phyloP scores from a whole-genome alignment of 2,329 filamentous ascomycete species.

The Alternaria infectoria region DNA sequence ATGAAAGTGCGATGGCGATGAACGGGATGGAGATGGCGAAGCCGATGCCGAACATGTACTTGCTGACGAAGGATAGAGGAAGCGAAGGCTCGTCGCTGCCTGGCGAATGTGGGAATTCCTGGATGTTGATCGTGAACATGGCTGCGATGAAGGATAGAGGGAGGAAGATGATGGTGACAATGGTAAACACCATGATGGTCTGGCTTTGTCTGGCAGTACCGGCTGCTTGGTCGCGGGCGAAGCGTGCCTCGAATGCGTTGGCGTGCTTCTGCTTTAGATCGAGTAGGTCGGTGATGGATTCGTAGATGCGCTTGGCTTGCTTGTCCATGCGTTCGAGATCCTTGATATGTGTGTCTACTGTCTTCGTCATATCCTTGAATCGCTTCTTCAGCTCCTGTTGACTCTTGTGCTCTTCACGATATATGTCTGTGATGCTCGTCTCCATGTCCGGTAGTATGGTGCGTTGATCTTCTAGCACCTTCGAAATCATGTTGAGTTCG shows the following conservation, averaged over 20 bases:
- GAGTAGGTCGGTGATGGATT: constrained; percentile 66
- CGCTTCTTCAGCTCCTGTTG: constrained; percentile 60
- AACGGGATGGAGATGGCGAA: constrained; percentile 61
- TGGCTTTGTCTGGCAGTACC: constrained; percentile 64
- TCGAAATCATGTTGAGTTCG: constrained; percentile 68
- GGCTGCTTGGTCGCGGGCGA: constrained; percentile 65
- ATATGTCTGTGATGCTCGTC: constrained; percentile 49
- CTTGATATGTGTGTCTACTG: constrained; percentile 63
- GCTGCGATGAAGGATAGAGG: constrained; percentile 63
- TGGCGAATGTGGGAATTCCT: constrained; percentile 52
- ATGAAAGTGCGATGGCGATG: constrained; percentile 54
- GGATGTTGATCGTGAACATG: constrained; percentile 62
- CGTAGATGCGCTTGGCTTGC: constrained; percentile 66
- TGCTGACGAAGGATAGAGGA: constrained; percentile 58
- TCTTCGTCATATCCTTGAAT: constrained; percentile 63
- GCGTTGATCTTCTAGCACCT: constrained; percentile 59
- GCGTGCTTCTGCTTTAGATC: constrained; percentile 74
- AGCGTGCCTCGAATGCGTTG: constrained; percentile 70
- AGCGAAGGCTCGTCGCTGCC: constrained; percentile 45
- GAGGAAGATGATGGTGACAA: constrained; percentile 65
- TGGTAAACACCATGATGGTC: constrained; percentile 65
- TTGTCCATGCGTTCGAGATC: constrained; percentile 70
- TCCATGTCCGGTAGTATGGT: constrained; percentile 58
- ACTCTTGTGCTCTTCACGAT: constrained; percentile 42
- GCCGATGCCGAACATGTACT: constrained; percentile 63